Evolutionary conservation across 192 early-diverging fungal genomes (phyloP).

Genomic region (Rhizophlyctis rosea): DNA sequence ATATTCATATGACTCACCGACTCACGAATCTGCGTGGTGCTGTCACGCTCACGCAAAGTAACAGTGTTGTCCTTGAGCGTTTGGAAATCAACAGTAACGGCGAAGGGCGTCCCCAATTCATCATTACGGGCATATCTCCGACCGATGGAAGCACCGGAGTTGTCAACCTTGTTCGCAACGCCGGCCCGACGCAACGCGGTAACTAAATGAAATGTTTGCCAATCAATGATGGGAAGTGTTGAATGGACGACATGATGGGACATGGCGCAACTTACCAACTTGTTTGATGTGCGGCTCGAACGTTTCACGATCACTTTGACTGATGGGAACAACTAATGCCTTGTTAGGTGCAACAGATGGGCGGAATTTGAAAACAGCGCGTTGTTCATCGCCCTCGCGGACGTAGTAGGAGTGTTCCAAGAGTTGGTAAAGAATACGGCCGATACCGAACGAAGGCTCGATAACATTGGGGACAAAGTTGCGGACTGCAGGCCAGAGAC

Average conservation of each 20-base stretch:
- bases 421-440: slow-evolving; percentile 93
- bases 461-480: slow-evolving; percentile 98
- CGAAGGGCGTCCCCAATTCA: slow-evolving; percentile 96
- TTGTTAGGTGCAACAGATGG: slow-evolving; percentile 92
- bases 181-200: slow-evolving; percentile 68
- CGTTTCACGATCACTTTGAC: slow-evolving; percentile 62
- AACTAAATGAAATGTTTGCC: slow-evolving; percentile 50
- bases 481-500: slow-evolving; percentile 63
- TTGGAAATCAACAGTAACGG: slow-evolving; percentile 97
- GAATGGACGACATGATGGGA: not conserved
- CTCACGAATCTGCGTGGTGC: slow-evolving; percentile 90
- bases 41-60: slow-evolving; percentile 94
- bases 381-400: slow-evolving; percentile 86
- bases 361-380: slow-evolving; percentile 88
- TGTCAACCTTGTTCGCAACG: slow-evolving; percentile 84
- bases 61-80: slow-evolving; percentile 90
- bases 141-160: slow-evolving; percentile 85
- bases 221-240: not conserved
- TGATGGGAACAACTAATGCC: slow-evolving; percentile 86
- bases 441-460: slow-evolving; percentile 99
- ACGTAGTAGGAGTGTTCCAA: slow-evolving; percentile 93
- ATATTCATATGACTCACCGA: slow-evolving; percentile 21
- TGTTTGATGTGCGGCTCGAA: slow-evolving; percentile 70
- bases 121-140: slow-evolving; percentile 96
- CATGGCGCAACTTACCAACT: slow-evolving; percentile 36